Conservation (phyloP, 441 rosid genomes). For the Arabidopsis hybrid region DNA sequence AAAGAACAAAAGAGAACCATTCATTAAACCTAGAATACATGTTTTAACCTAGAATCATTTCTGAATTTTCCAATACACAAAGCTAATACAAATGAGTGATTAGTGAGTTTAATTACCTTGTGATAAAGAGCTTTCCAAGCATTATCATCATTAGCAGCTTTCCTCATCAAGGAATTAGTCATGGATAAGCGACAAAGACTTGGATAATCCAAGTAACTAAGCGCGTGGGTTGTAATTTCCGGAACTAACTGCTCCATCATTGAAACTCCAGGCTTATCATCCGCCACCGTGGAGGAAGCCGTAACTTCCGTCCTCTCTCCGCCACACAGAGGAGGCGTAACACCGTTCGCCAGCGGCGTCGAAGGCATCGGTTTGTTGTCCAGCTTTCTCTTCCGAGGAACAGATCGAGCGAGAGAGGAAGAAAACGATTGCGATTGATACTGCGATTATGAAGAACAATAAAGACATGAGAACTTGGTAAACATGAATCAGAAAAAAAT, state of each 20-base stretch:
- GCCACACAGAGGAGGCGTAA: constrained; percentile 44
- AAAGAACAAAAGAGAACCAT: constrained; percentile 18
- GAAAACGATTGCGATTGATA: constrained; percentile 52
- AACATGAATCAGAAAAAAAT: constrained; percentile 43
- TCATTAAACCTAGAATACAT: not conserved
- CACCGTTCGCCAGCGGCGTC: constrained; percentile 35
- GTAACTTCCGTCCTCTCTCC: constrained; percentile 43
- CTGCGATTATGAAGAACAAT: constrained; percentile 62
- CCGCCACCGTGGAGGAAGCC: constrained; percentile 30
- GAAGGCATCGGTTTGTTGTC: constrained; percentile 39
- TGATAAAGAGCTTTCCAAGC: constrained; percentile 99
- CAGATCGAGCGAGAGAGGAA: constrained; percentile 50
- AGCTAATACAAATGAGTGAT: not conserved
- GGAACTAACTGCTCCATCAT: constrained; percentile 99
- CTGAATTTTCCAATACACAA: not conserved
- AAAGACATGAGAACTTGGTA: constrained; percentile 62
- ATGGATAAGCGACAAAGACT: constrained; percentile 95
- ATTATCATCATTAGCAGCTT: constrained; percentile 96
- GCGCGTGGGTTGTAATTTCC: constrained; percentile 98
- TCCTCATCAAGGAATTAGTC: constrained; percentile 98
- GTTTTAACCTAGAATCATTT: constrained; percentile 12
- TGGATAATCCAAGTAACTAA: constrained; percentile 95
- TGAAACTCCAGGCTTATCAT: constrained; percentile 74
- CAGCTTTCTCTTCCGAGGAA: constrained; percentile 34
- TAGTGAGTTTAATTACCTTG: constrained; percentile 56